Base-by-base conservation (phyloP, 768 basidiomycete genomes). In the Termitomyces sp. region DNA sequence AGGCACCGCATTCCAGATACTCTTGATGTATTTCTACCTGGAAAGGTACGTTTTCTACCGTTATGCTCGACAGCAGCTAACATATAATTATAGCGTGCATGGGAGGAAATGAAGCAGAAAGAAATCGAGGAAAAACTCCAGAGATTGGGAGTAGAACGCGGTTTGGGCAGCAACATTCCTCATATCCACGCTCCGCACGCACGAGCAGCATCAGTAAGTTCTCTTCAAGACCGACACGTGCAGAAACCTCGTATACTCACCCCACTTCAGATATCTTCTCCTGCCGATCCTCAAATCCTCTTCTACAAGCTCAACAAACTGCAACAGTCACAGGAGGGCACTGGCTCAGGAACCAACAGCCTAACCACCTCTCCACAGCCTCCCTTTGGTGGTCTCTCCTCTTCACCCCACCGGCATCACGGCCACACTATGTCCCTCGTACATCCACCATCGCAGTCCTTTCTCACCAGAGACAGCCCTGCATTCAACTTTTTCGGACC, bases 251-350 rank as follows among this genome's bases (percentile, higher is more conserved):
- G 13, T 27, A 42, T 50, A 9, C 57, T 52, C 5, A 52, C 31
- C 6, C 13, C 15, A 15, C 3, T 55, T 22, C 63, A 94, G 91
- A 89, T 93, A 70, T 93, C 91, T 2, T 92, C 90, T n/a, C 90
- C 91, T 27, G 91, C 91, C 4, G 91, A 93, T 65, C 91, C 91
- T 27, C 87, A 88, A 18, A 69, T 94, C 22, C 75, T 94, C 18
- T 79, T 84, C 60, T 91, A 88, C 72, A 92, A 91, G 68, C 75
- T 93, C 41, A 91, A 90, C 71, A 91, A 90, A 69, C 75, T 94
- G 10, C 90, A 91, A 58, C 86, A 86, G 69, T 79, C 86, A 0
- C 88, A 89, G 61, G 73, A 79, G 60, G 66, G 63, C 16, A 78
- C 80, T 3, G 72, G 78, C 3, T 65, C 75, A 1, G 76, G 74